A percentile compares a stretch with the other conserved stretches of the same genome.
Conservation (phyloP, 2,329 filamentous ascomycete genomes). For the Aphanocladium album region DNA sequence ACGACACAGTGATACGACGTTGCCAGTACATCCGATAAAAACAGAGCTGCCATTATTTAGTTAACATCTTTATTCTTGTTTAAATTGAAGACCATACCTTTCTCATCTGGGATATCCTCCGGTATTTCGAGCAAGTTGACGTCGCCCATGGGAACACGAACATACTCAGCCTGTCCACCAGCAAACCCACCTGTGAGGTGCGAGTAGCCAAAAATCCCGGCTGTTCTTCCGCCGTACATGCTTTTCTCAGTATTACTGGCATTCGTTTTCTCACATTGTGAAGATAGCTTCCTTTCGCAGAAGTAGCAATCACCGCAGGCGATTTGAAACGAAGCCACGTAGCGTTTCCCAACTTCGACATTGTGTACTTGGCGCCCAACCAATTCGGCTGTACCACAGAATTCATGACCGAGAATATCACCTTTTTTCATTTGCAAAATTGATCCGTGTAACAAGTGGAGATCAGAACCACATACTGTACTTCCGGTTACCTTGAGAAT, state of each 20-base stretch:
- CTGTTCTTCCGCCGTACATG: conserved; percentile 74
- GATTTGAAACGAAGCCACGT: conserved; percentile 85
- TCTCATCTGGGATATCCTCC: conserved; percentile 76
- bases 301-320: conserved; percentile 68
- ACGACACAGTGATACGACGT: conserved; percentile 81
- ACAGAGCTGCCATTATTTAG: conserved; percentile 44
- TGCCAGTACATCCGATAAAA: conserved; percentile 71
- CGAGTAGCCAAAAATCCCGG: conserved; percentile 68
- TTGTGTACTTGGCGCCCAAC: conserved; percentile 51
- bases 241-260: conserved; percentile 63
- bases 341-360: conserved; percentile 57
- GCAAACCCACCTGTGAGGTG: conserved; percentile 84
- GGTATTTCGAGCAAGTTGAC: conserved; percentile 78
- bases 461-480: conserved; percentile 54
- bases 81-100: conserved; percentile 40
- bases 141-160: conserved; percentile 74
- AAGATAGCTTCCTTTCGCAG: conserved; percentile 73
- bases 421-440: conserved; percentile 57
- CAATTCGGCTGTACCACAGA: conserved; percentile 52
- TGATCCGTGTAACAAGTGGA: conserved; percentile 51
- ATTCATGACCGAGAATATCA: conserved; percentile 62
- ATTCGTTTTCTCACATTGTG: conserved; percentile 77
- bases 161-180: conserved; percentile 82
- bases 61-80: background rate
- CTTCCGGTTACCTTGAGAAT: conserved; percentile 71